Base-by-base conservation (phyloP, 2,329 filamentous ascomycete species). In the Aspergillus japonicus region DNA sequence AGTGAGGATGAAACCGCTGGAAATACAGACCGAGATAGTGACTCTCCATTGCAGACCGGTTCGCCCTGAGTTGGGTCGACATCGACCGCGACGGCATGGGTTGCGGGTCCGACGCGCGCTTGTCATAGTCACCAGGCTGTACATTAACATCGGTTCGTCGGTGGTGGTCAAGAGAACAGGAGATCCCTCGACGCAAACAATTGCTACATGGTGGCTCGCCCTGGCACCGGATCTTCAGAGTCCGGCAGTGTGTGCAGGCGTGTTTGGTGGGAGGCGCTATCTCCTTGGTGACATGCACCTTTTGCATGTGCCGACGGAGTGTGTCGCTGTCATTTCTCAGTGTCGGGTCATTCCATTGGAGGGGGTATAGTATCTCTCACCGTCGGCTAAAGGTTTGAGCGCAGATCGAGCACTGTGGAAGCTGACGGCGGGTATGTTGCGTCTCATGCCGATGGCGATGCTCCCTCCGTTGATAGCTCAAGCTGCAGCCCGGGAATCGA, bases 21-120 rank as follows among this genome's bases (percentile, higher is more conserved):
- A 73, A 72, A 55, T 71, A 74, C 11, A 67, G 53, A 39, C 48
- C n/a, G 4, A 73, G 50, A 33, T 58, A 72, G 6, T 61, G 52
- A 8, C 61, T 52, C 5, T 44, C 48, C 48, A 64, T 65, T 2
- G 24, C 52, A 4, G 31, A 35, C 16, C 39, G 39, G 39, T 44
- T 44, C 39, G 16, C 14, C 33, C 16, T 35, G 33, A 4, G 33
- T 35, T 29, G 8, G 51, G 39, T n/a, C 35, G 51, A 6, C 2
- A 29, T 7, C 23, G 51, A 29, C 14, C 29, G 33, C 33, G 39
- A 21, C n/a, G 29, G 24, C 31, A 23, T 4, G 24, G 23, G 10
- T 26, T 29, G 7, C 7, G 26, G 26, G 7, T 8, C 26, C 5
- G 26, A 29, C 26, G 26, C 26, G 26, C 26, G 26, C 26, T 29